Evolutionary conservation across 352 stramenopile species (phyloP).

Genomic region (Aphanomyces stellatus): DNA sequence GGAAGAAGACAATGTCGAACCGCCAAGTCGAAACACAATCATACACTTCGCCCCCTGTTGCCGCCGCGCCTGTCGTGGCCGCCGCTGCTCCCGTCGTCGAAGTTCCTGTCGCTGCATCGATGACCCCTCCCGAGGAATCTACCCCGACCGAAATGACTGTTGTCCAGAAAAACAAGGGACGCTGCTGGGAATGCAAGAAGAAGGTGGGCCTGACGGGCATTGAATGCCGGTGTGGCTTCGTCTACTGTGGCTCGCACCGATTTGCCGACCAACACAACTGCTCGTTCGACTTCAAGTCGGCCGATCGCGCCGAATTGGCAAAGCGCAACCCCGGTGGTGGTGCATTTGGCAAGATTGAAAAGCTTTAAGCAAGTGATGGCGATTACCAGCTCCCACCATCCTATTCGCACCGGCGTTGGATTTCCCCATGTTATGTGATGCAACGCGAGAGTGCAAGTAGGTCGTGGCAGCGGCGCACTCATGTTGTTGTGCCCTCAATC

Average conservation of each 20-base stretch:
- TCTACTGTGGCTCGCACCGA: conserved; percentile 81
- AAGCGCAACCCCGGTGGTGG: conserved; percentile 71
- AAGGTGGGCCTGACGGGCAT: conserved; percentile 86
- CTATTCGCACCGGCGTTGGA: neutral
- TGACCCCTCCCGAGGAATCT: neutral
- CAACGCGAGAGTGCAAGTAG: neutral
- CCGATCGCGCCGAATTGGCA: conserved; percentile 63
- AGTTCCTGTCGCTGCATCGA: no score
- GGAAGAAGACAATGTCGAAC: conserved; percentile 79
- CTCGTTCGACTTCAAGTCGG: conserved; percentile 78
- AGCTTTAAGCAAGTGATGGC: conserved; percentile 38
- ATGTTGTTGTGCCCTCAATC: neutral
- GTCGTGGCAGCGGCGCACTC: no score
- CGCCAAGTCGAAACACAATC: conserved; percentile 36
- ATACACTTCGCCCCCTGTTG: conserved; percentile 1
- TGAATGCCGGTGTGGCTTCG: conserved; percentile 81
- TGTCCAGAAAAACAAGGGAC: conserved; percentile 86
- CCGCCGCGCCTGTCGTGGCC: neutral
- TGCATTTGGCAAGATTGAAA: conserved; percentile 81
- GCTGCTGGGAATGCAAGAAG: conserved; percentile 88
- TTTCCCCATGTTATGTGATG: neutral
- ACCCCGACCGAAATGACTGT: conserved; percentile 20
- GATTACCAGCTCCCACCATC: neutral
- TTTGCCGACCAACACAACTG: conserved; percentile 84
- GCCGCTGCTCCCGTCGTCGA: conserved; percentile 23